Conservation (phyloP, 2,329 filamentous ascomycete species). For the Phyllosticta paracitricarpa region DNA sequence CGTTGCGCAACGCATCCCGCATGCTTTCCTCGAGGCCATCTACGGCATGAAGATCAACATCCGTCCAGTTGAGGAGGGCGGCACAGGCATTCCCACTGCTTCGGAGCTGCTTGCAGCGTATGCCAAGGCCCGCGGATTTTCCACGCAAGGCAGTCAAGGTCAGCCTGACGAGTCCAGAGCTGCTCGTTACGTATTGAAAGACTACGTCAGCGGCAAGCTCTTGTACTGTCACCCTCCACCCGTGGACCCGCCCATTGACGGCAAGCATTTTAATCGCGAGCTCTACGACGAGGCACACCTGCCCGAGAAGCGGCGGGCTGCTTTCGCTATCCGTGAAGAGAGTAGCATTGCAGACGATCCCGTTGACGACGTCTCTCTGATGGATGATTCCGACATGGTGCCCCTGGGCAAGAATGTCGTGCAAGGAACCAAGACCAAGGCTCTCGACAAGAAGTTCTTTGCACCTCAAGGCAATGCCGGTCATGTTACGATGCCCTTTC, state of each 20-base stretch:
- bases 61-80: constrained; percentile 79
- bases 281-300: constrained; percentile 78
- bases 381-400: constrained; percentile 44
- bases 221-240: constrained; percentile 87
- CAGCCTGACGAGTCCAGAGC: constrained; percentile 91
- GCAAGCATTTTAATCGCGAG: constrained; percentile 72
- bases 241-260: constrained; percentile 52
- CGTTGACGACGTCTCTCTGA: constrained; percentile 30
- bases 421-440: constrained; percentile 62
- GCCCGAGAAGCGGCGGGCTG: constrained; percentile 66
- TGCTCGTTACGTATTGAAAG: constrained; percentile 81
- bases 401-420: constrained; percentile 19
- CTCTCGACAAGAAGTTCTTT: constrained; percentile 87
- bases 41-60: constrained; percentile 87
- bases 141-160: constrained; percentile 71
- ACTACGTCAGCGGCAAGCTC: constrained; percentile 94
- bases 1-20: constrained; percentile 75
- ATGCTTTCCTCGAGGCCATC: constrained; percentile 78
- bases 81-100: constrained; percentile 74
- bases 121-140: constrained; percentile 80
- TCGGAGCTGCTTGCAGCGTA: constrained; percentile 80
- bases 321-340: constrained; percentile 42
- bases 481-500: constrained; percentile 72
- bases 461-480: constrained; percentile 52
- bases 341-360: constrained; percentile 29